Evolutionary conservation across 75 land plant species (phyloP), one percentile per base, ranked within the genome.

Genomic region (Sequoiadendron giganteum): DNA sequence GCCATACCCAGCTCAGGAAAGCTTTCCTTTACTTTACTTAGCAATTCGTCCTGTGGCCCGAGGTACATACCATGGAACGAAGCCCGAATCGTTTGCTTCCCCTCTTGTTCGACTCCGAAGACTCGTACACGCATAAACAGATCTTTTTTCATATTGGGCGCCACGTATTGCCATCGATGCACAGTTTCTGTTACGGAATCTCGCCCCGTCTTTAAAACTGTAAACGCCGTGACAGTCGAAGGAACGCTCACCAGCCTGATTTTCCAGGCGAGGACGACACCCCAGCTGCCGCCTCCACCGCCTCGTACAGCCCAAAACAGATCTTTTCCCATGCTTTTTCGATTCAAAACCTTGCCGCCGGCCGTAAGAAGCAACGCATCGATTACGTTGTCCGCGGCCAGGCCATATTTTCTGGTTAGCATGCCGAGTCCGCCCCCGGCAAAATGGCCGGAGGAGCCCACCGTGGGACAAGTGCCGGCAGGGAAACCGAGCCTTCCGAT

Each of bases 351-450:
- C 3, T n/a, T 45, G n/a, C 56, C 85, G 16, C 11, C 21, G 3
- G 85, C 85, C 10, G 32, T 43, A 21, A 93, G 83, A 10, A 93
- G 19, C 47, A 90, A 39, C 0, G 90, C 91, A 77, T 91, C 94
- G 58, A 92, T 39, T 10, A 93, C 88, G 84, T 92, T 92, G 85
- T 93, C 94, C 39, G 93, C 87, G 16, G 93, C 93, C 10, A 90
- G 75, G 34, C 94, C 93, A 56, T 87, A 88, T 32, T 92, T 93
- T 15, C 94, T 39, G 0, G 90, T 89, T 18, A 89, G 84, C 28
- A 92, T 30, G 16, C 94, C 93, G 84, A 88, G 90, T 1, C 94
- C 94, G 38, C 94, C 94, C 18, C 94, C 94, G 14, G 81, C 61
- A 25, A 90, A 75, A 81, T 93, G 93, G 58, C 92, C 93, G 34